A percentile compares a stretch with the other conserved stretches of the same genome.
Evolutionary conservation across 768 basidiomycete species (phyloP).

Genomic region (Leccinum obscurum): DNA sequence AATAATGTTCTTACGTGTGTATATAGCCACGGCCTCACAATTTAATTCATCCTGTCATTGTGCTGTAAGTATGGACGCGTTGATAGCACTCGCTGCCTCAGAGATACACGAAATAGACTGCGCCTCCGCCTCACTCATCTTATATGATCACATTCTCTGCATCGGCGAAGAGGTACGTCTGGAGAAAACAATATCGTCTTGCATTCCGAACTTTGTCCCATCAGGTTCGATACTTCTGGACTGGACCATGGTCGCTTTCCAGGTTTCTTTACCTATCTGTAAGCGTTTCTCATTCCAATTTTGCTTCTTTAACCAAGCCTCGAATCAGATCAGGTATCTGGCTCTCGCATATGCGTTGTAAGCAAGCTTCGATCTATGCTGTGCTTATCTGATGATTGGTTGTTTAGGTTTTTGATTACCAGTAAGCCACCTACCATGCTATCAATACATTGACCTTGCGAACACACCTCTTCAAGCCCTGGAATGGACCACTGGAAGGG

Average conservation of each 20-base stretch:
- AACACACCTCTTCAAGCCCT: neutral
- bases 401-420: neutral
- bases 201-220: neutral
- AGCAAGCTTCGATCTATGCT: neutral
- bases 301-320: neutral
- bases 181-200: neutral
- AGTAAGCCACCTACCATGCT: neutral
- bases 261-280: slow-evolving; percentile 7
- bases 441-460: neutral
- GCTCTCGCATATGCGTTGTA: slow-evolving; percentile 4
- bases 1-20: neutral
- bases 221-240: slow-evolving; percentile 10
- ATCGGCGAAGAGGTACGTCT: slow-evolving; percentile 6
- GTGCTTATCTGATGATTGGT: neutral
- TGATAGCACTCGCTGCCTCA: neutral
- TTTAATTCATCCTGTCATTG: neutral
- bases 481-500: neutral
- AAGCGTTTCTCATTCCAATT: neutral
- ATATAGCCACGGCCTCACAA: neutral
- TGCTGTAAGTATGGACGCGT: neutral
- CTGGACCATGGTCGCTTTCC: slow-evolving; percentile 8
- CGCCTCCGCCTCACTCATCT: slow-evolving; percentile 1
- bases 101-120: neutral
- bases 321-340: slow-evolving; percentile 9
- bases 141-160: slow-evolving; percentile 9